Base-by-base conservation (phyloP, 331 rosid genomes). In the Spiraea crenata region DNA sequence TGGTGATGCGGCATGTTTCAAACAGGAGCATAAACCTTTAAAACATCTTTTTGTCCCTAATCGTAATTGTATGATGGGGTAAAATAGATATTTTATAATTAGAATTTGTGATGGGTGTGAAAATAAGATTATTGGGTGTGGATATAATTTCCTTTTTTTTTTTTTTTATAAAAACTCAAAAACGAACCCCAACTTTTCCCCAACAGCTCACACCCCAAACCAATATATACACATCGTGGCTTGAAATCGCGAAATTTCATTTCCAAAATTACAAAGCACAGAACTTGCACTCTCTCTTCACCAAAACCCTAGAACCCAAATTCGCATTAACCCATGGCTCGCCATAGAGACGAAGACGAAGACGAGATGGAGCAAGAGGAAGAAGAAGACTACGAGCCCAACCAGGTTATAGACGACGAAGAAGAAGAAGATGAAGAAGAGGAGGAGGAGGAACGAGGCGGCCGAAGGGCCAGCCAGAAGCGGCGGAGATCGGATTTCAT, bases 401-500 rank as follows among this genome's bases (percentile, higher is more conserved):
- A 83, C 40, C 91, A 81, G 64, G 84, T 55, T 3, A 79, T 70
- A 8, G 92, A 85, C 19, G 92, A 85, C 20, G 96, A 83, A 14
- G 85, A 79, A 0, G 82, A 73, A 9, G 79, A 73, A 5, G 83
- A 79, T 5, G 90, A 82, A 2, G 90, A 64, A 37, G 96, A 85
- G n/a, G 92, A 76, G 67, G 74, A 67, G 37, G 25, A 86, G 74
- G 42, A 83, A 48, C 9, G 89, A 14, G 82, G 76, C 7, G 34
- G 84, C 9, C 73, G 83, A 11, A 69, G 81, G 12, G 81, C 88
- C 57, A 77, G 76, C 42, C 76, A 80, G 81, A 95, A 95, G 86
- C 81, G 99, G 49, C 46, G 86, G 72, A 86, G 97, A 87, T 89
- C 96, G 56, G 52, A 77, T 1, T 95, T 76, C 63, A 84, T 91